phyloP scores from a whole-genome alignment of 768 basidiomycete species.

The Kwoniella heveanensis region DNA sequence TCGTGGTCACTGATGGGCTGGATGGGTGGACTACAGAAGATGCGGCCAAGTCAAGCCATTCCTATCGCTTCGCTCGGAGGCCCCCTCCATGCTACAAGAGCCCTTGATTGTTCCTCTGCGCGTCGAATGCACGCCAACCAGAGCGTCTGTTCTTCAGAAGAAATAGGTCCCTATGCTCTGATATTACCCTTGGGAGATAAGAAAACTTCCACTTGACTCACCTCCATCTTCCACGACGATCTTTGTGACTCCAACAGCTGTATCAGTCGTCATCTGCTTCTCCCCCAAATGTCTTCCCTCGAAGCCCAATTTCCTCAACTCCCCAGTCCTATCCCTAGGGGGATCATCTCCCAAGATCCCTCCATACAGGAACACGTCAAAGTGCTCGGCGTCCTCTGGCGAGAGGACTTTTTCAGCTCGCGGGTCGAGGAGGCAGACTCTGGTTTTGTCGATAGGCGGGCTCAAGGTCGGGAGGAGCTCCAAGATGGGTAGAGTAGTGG shows the following conservation, averaged over 20 bases:
- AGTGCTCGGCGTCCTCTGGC: conserved; percentile 75
- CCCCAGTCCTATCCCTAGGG: conserved; percentile 86
- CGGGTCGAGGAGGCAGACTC: conserved; percentile 92
- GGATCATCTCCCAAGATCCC: conserved; percentile 82
- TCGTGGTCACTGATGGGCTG: background rate
- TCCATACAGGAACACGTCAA: conserved; percentile 89
- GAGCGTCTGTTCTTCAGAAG: too few species aligned
- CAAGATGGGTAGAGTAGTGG: conserved; percentile 58
- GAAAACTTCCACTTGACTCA: conserved; percentile 43
- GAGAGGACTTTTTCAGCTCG: conserved; percentile 70
- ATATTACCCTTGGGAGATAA: too few species aligned
- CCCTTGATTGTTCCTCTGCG: too few species aligned
- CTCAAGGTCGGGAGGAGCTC: conserved; percentile 45
- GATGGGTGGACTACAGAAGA: too few species aligned
- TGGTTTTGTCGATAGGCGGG: conserved; percentile 66
- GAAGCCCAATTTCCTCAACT: conserved; percentile 83
- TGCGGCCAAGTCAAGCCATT: too few species aligned
- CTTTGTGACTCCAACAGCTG: conserved; percentile 88
- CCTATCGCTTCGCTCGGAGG: too few species aligned
- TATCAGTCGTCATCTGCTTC: conserved; percentile 98
- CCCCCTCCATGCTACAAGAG: too few species aligned
- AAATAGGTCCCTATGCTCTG: too few species aligned
- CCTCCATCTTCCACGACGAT: conserved; percentile 73
- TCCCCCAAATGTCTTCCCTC: conserved; percentile 80
- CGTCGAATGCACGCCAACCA: too few species aligned